Base-by-base conservation (phyloP, 345 rosid genomes). In the Salix caprea region DNA sequence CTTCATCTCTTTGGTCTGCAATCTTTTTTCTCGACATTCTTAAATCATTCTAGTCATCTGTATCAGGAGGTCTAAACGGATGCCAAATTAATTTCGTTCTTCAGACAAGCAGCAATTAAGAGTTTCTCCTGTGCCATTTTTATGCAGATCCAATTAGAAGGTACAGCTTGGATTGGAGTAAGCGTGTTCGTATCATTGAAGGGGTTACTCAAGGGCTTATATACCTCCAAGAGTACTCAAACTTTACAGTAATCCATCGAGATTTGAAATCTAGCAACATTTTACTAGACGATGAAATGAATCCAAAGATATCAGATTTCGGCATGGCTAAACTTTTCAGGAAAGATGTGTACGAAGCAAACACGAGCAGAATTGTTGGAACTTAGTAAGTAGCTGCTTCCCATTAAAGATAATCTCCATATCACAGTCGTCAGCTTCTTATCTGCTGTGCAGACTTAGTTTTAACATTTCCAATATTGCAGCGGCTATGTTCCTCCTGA, bases 401-500 rank as follows among this genome's bases (percentile, higher is more conserved):
- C 60, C 58, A 39, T 16, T 3, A 34, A 15, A 2, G 21, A 34
- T 46, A 14, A 4, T 14, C 52, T 46, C 52, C 19, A 46, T 14
- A 15, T 46, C 52, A 46, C 3, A 14, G 52, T 4, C 52, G 14
- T 14, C 18, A 46, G 0, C 6, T 14, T 46, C 52, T 46, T 46
- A 15, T 46, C 14, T 46, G 5, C 52, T 46, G 52, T 46, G 1
- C 52, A 14, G 15, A 14, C 52, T 14, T 46, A 46, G 18, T 15
- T 4, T 13, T 46, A 15, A 14, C 52, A 46, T 46, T 4, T 46
- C 52, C 52, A 4, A 14, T 42, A 42, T 42, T 82, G 72, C 81
- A 84, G 90, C 36, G 87, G 91, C 23, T 87, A 84, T 32, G 71
- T 84, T 78, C 89, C 91, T 58, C 89, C 91, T 12, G 90, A 87